Base-by-base conservation (phyloP, 164 flowering plant genomes). In the Vitis rotundifolia region DNA sequence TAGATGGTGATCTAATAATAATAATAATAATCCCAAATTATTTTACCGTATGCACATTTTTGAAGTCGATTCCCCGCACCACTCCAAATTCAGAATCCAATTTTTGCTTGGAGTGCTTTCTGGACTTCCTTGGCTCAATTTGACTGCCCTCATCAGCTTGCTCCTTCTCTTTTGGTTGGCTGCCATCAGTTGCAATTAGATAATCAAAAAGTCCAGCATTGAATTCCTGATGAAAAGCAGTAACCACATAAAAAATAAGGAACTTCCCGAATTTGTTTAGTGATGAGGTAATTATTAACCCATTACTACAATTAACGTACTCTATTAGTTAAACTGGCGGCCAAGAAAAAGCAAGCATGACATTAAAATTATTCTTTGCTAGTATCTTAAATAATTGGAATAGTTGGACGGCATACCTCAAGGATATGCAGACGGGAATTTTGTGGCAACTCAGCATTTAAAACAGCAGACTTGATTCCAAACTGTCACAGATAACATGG, bases 161-260 rank as follows among this genome's bases (percentile, higher is more conserved):
- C 57, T 85, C 89, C 78, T 77, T 86, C 59, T 80, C 85, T 78
- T 83, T 86, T 52, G 73, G 28, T 76, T 86, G 78, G 70, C 85
- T 76, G 68, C 74, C 91, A 83, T 95, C 99, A 59, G 93, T 89
- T 51, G 98, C 98, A 80, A 95, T 93, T 67, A 95, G 76, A 73
- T 90, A 93, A 79, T 95, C 98, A 80, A 93, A 95, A 63, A 93
- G 88, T 48, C 98, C 98, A 48, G 94, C 99, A 85, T 91, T 93
- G 82, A 91, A 95, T 82, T 87, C 97, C 99, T 95, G 84, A 66
- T 69, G 19, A 62, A 58, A 71, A 63, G 18, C 63, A 69, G 56
- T 8, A 58, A 11, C 53, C 63, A 37, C 31, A 58, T 22, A 18
- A 18, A 31, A 70, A 49, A 5, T 26, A 47, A 51, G 15, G 19